Conservation (phyloP, 2,329 filamentous ascomycete genomes). For the Chrysoporthe austroafricana region DNA sequence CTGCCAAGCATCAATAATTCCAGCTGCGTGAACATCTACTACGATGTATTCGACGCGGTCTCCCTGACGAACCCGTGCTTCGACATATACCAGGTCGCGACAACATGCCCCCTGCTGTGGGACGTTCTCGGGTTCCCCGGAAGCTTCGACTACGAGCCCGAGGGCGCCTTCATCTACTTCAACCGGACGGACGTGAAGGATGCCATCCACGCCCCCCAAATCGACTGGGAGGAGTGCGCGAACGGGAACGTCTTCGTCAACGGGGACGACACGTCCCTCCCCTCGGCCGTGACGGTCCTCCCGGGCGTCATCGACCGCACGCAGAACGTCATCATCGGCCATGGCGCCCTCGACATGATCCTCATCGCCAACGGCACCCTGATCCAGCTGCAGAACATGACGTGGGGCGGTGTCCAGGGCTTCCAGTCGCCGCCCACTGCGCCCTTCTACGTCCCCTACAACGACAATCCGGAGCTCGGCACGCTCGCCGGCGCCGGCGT, state of each 20-base stretch:
- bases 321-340: constrained; percentile 70
- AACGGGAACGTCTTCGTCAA: constrained; percentile 42
- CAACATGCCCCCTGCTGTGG: constrained; percentile 71
- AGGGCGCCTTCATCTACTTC: constrained; percentile 68
- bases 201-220: constrained; percentile 36
- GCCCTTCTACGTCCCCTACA: constrained; percentile 69
- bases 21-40: constrained; percentile 61
- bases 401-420: constrained; percentile 70
- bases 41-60: constrained; percentile 58
- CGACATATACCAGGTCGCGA: constrained; percentile 74
- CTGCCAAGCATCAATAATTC: constrained; percentile 43
- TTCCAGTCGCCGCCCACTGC: constrained; percentile 63
- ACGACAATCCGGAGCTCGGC: constrained; percentile 45
- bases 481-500: constrained; percentile 66
- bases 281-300: constrained; percentile 41
- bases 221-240: constrained; percentile 61
- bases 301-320: constrained; percentile 72
- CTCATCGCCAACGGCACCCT: constrained; percentile 68
- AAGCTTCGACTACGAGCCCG: constrained; percentile 65
- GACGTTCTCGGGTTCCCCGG: constrained; percentile 72
- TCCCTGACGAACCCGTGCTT: constrained; percentile 74
- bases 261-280: constrained; percentile 34
- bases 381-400: constrained; percentile 76
- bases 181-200: constrained; percentile 70
- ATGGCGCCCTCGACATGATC: constrained; percentile 70